Base-by-base conservation (phyloP, 805 yeast species). In the Candida manassasensis region DNA sequence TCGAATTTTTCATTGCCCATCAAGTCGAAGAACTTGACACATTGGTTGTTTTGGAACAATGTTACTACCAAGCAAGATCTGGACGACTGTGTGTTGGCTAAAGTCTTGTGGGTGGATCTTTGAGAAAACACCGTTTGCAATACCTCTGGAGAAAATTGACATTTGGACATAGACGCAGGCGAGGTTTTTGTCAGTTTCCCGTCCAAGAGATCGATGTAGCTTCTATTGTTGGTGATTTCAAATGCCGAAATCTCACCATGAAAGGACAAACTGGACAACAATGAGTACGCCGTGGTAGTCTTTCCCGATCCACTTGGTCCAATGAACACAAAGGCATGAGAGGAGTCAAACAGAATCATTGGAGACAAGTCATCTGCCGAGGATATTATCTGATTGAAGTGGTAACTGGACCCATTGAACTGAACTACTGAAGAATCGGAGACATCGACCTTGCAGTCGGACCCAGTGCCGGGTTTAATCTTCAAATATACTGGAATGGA, bases 241-340 rank as follows among this genome's bases (percentile, higher is more conserved):
- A 53, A 55, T 1, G 63, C 63, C 15, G 54, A 50, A 12, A 61
- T 25, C 13, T 27, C 21, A 33, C 18, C 32, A 24, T 18, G 34
- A 24, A 21, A 44, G 40, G 10, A 22, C 16, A 36, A 37, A 12
- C 38, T 10, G 11, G 19, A n/a, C 29, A 17, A 56, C 41, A 11
- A 55, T 47, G 14, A 42, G 42, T 39, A 38, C 19, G 59, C 36
- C 6, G 55, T 47, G 27, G 61, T 55, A 12, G 65, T 58, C 39
- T 61, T 61, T 10, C 65, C 66, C 27, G 58, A 47, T 7, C 57
- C 58, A 5, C 59, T 55, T 4, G 61, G 61, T 1, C 60, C 61
- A 44, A 56, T 48, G 29, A 55, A 46, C 7, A 53, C 39, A 7
- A 35, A 34, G 35, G 53, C 48, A 9, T 43, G 37, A 27, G 36